Evolutionary conservation across 1,284 basidiomycete species (phyloP).

Genomic region (Apiotrichum sp.): DNA sequence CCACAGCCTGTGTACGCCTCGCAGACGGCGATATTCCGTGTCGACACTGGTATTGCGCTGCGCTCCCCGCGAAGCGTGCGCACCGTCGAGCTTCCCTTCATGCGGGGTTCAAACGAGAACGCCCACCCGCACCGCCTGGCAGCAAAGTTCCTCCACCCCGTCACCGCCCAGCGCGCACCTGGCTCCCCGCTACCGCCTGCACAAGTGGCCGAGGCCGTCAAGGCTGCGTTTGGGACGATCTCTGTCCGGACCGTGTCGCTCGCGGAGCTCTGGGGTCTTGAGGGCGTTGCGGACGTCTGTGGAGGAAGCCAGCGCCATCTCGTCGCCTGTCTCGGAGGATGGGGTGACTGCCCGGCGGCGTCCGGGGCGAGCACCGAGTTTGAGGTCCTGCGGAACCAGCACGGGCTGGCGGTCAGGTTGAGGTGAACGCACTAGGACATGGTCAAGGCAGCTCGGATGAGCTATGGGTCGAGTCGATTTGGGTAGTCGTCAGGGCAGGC

Average conservation of each 20-base stretch:
- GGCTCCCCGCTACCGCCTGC: conserved; percentile 46
- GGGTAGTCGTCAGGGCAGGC: too few relatives aligned
- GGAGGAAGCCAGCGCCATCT: conserved; percentile 52
- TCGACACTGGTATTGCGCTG: conserved; percentile 34
- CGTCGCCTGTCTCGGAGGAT: conserved; percentile 42
- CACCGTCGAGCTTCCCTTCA: conserved; percentile 43
- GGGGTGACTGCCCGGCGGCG: conserved; percentile 36
- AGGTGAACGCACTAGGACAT: too few relatives aligned
- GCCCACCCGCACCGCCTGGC: conserved; percentile 49
- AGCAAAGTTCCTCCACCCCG: conserved; percentile 52
- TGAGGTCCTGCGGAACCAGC: conserved; percentile 2
- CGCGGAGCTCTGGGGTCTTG: conserved; percentile 65
- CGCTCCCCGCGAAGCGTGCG: conserved; percentile 46
- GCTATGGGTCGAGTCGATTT: too few relatives aligned
- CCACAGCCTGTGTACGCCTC: conserved; percentile 54
- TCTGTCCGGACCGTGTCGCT: conserved; percentile 51
- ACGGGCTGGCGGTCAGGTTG: conserved; percentile 3
- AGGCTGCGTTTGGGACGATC: conserved; percentile 53
- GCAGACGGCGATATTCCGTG: conserved; percentile 64
- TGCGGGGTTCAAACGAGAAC: conserved; percentile 33
- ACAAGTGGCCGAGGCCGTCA: conserved; percentile 55
- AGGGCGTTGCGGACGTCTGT: conserved; percentile 56
- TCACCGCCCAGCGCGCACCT: conserved; percentile 12
- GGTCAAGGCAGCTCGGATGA: too few relatives aligned
- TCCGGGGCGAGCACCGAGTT: background rate